Evolutionary conservation across 2,329 filamentous ascomycete genomes (phyloP), one percentile per base, ranked within the genome.

Genomic region (Neofusicoccum ribis): DNA sequence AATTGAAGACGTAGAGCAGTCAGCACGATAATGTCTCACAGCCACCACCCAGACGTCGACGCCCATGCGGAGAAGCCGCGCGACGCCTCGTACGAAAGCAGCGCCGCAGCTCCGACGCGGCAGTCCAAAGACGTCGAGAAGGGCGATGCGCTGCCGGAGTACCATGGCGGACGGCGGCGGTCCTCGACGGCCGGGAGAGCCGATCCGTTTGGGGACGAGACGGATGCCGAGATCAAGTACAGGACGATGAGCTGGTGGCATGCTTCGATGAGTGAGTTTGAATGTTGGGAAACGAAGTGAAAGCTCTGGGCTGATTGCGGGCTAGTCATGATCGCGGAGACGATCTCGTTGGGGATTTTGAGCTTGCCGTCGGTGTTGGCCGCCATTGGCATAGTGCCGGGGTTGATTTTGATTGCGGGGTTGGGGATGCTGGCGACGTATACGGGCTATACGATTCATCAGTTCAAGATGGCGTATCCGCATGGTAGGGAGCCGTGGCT

Each of bases 291-390:
- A 8, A 3, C 36, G 6, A 11, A 37, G 20, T 20, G 20, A 20
- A 20, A 20, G 20, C 20, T 20, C 20, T 20, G 20, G 20, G 20
- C 12, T 39, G 37, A 14, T 39, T 39, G 37, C 4, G 37, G 4
- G 7, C 4, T 6, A 77, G 80, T 86, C 65, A 86, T 87, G 82
- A 81, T 87, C 47, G 85, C 84, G 14, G 85, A 86, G 71, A 86
- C 84, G 4, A 82, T 87, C 20, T 85, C 83, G 9, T 76, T 82
- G n/a, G 80, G 80, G 0, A 81, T 82, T 0, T 46, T 68, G 7
- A 67, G 65, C 11, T 36, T 68, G 31, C 66, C 66, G 2, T 67
- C 66, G 9, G 64, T 65, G 9, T 27, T 68, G 36, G 66, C 66
- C 11, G 47, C 17, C 9, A 61, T 68, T 58, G 66, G 66, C 1